phyloP scores from a whole-genome alignment of 2,329 filamentous ascomycete species.

The Alternaria incomplexa region DNA sequence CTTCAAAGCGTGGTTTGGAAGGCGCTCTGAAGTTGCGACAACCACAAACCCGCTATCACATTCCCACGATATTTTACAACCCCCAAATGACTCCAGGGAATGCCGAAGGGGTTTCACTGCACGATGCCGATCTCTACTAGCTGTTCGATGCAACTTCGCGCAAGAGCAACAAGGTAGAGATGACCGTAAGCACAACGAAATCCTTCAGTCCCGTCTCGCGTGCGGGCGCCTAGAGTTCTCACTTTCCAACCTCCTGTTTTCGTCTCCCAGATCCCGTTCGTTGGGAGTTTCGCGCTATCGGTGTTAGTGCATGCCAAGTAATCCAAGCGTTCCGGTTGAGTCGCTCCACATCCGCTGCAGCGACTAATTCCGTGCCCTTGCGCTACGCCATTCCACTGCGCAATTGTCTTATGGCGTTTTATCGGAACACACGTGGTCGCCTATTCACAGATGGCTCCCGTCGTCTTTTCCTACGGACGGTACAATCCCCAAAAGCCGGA shows the following conservation, averaged over 20 bases:
- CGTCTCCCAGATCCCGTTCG: not conserved
- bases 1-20: not conserved
- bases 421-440: not conserved
- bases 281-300: not conserved
- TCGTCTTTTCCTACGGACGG: not conserved
- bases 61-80: too few relatives aligned
- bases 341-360: not conserved
- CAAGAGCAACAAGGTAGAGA: too few relatives aligned
- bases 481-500: not conserved
- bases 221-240: not conserved
- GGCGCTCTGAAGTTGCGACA: not conserved
- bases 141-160: too few relatives aligned
- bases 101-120: too few relatives aligned
- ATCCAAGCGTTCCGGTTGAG: not conserved
- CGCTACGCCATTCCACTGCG: not conserved
- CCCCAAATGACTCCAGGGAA: too few relatives aligned
- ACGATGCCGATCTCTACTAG: too few relatives aligned
- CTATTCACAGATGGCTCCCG: not conserved
- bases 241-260: not conserved
- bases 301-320: not conserved
- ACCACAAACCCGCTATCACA: not conserved
- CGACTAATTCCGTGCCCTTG: not conserved
- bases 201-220: not conserved
- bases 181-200: not conserved
- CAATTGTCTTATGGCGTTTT: not conserved